Base-by-base conservation (phyloP, 371 early-diverging fungal species). In the Syncephalis plumigaleata region DNA sequence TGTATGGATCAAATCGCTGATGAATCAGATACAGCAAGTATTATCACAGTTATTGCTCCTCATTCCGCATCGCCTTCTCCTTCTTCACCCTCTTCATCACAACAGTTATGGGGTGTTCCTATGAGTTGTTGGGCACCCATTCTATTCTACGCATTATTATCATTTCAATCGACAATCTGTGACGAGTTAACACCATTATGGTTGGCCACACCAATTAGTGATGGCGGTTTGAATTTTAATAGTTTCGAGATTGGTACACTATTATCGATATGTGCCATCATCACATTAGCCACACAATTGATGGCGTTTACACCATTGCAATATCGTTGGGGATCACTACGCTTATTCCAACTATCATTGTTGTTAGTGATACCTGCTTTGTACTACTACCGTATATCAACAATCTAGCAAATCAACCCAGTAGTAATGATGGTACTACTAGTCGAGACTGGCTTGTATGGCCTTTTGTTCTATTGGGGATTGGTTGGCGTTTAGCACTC, bases 121-220 rank as follows among this genome's bases (percentile, higher is more conserved):
- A 31, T 0, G 15, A 2, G 22, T 23, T 39, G 26, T n/a, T 40
- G 31, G 17, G 8, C 17, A n/a, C 8, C 16, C 31, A 24, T 27
- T 18, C 18, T 17, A 39, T 3, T 13, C 13, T 46, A 49, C 31
- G 27, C 21, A 9, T 31, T 68, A 20, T 61, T 82, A 49, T 64
- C 75, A 3, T 67, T 87, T n/a, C 76, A 79, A 42, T 62, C 73
- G 7, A 78, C 83, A 45, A 64, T 87, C 20, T 71, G 79, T 47
- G 86, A 88, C 39, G 84, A 84, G 57, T 63, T 81, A 0, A 77
- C 79, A 24, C 67, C 73, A 13, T 52, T 86, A 3, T 86, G 71
- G 57, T 61, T 71, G 1, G 73, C 75, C n/a, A 66, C 71, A 5
- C 51, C 61, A 8, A 45, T 65, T 25, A 48, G 44, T 1, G 63